Evolutionary conservation across 805 yeast species (phyloP).

Genomic region (Wickerhamomyces chaumierensis): DNA sequence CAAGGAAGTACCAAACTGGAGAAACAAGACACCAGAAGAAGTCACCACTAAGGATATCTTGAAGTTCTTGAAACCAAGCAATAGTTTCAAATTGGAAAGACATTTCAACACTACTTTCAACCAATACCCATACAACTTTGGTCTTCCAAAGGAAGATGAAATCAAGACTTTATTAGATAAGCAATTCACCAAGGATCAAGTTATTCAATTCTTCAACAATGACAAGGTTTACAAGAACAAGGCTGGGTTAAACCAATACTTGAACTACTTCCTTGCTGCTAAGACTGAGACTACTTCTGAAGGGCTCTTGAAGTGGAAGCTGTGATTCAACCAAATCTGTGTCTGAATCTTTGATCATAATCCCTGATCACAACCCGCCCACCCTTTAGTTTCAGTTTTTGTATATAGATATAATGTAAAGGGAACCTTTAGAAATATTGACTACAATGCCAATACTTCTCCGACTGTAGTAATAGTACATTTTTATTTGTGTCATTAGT

Average conservation of each 20-base stretch:
- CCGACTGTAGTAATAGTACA: too few relatives aligned
- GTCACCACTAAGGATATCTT: conserved; percentile 22
- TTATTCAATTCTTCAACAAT: conserved; percentile 47
- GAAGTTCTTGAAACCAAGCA: conserved; percentile 20
- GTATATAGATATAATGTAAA: too few relatives aligned
- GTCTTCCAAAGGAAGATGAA: conserved; percentile 65
- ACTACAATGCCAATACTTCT: too few relatives aligned
- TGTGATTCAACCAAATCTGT: too few relatives aligned
- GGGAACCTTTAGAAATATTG: too few relatives aligned
- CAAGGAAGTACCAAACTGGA: conserved; percentile 37
- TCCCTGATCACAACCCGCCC: too few relatives aligned
- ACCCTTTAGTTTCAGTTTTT: too few relatives aligned
- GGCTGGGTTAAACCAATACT: conserved; percentile 50
- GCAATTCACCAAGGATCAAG: conserved; percentile 51
- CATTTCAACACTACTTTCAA: conserved; percentile 26
- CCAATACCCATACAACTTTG: conserved; percentile 46
- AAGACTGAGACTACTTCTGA: not conserved
- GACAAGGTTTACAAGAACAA: conserved; percentile 32
- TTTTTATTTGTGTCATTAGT: too few relatives aligned
- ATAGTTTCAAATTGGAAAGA: conserved; percentile 20
- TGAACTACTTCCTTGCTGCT: conserved; percentile 14
- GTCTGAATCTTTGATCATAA: too few relatives aligned
- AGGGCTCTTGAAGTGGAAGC: not conserved
- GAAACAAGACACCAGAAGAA: conserved; percentile 30
- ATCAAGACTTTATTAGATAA: conserved; percentile 62